Conservation (phyloP, 2,329 filamentous ascomycete species). For the Hyphodiscus sp. region DNA sequence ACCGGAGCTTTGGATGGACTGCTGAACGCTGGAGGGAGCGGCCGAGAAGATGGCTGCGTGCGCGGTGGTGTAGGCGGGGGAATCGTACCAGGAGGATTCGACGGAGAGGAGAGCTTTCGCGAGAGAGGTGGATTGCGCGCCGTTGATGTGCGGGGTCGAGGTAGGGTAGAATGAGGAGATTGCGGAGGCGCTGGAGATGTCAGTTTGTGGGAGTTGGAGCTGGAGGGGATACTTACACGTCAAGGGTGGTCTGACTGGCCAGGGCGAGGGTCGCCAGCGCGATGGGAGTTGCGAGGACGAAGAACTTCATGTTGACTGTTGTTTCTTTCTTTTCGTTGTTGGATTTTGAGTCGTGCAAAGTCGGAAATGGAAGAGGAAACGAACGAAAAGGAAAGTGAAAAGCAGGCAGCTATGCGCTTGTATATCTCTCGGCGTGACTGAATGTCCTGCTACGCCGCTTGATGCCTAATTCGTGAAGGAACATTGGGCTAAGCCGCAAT, state of each 20-base stretch:
- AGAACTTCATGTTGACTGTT: neutral
- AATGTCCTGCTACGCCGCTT: no score
- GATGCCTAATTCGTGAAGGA: no score
- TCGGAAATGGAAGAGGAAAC: no score
- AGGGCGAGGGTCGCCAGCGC: no score
- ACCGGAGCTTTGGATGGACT: conserved; percentile 9
- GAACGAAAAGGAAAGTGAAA: no score
- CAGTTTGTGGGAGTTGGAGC: neutral
- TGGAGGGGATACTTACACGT: conserved; percentile 14
- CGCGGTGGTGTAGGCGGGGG: conserved; percentile 15
- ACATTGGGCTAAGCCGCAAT: no score
- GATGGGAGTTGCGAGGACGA: no score
- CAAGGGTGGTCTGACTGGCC: neutral
- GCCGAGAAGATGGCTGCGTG: conserved; percentile 16
- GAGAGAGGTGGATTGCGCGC: conserved; percentile 18
- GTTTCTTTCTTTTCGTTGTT: no score
- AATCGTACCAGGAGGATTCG: conserved; percentile 10
- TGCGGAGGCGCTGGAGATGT: conserved; percentile 11
- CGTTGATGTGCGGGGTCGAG: conserved; percentile 12
- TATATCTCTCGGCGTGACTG: no score
- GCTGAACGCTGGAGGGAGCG: conserved; percentile 11
- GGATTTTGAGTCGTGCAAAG: no score
- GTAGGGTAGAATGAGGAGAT: conserved; percentile 17
- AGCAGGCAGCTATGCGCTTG: no score
- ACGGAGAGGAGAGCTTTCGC: conserved; percentile 6